A percentile compares a stretch with the other conserved stretches of the same genome.
Conservation (phyloP, 2,329 filamentous ascomycete species). For the Acephala macrosclerotiorum region DNA sequence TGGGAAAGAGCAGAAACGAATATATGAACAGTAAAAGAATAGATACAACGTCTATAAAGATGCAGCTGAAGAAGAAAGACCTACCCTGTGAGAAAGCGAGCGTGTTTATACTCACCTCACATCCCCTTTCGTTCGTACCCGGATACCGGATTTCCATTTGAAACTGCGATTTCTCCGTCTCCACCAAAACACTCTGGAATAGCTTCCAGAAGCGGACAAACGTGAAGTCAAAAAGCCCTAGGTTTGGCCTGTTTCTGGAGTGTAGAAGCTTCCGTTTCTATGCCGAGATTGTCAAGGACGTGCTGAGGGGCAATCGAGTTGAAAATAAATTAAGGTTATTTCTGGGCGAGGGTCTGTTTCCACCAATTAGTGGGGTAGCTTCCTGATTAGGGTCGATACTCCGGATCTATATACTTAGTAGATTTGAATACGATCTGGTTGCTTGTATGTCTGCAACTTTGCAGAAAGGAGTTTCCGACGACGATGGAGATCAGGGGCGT, state of each 20-base stretch:
- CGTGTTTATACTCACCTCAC: conserved; percentile 8
- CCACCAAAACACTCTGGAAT: neutral
- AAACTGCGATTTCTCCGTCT: neutral
- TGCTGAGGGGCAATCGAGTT: neutral
- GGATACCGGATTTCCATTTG: neutral
- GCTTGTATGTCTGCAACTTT: too few species aligned
- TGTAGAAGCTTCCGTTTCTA: neutral
- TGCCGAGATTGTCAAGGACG: neutral
- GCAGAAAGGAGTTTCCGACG: too few species aligned
- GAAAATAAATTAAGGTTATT: neutral
- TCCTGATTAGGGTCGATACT: neutral
- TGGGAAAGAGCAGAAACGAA: too few species aligned
- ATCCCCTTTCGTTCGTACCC: neutral
- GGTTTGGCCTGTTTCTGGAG: neutral
- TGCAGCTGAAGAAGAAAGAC: conserved; percentile 7
- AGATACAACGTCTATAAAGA: conserved; percentile 8
- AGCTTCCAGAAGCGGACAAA: neutral
- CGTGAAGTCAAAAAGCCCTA: neutral
- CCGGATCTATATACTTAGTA: too few species aligned
- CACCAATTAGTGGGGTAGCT: neutral
- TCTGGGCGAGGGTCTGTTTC: neutral
- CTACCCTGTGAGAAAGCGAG: conserved; percentile 13
- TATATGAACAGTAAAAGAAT: neutral
- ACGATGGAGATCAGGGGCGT: too few species aligned
- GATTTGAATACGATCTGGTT: too few species aligned